Evolutionary conservation across 345 rosid genomes (phyloP).

Genomic region (Pugionium cornutum): DNA sequence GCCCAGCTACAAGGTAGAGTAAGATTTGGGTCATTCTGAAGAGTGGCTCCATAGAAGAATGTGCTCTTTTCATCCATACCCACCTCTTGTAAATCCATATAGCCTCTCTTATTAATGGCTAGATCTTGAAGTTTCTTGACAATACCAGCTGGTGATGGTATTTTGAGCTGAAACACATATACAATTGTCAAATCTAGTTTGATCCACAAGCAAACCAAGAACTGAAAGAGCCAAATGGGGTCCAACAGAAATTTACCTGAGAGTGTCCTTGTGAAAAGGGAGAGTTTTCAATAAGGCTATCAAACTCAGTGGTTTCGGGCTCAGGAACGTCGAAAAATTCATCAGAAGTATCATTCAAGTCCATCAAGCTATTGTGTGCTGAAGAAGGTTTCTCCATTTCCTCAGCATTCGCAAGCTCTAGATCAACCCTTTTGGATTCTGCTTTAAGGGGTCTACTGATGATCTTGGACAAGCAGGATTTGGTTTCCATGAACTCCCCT

Average conservation of each 20-base stretch:
- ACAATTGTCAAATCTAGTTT: slow-evolving; percentile 39
- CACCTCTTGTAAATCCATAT: slow-evolving; percentile 62
- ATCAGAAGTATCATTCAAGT: slow-evolving; percentile 63
- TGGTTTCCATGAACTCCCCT: slow-evolving; percentile 42
- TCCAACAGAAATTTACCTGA: slow-evolving; percentile 32
- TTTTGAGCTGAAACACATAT: slow-evolving; percentile 40
- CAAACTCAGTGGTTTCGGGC: slow-evolving; percentile 52
- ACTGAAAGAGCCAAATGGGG: slow-evolving; percentile 40
- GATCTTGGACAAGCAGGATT: slow-evolving; percentile 37
- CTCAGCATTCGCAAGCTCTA: slow-evolving; percentile 31
- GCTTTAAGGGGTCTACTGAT: slow-evolving; percentile 36
- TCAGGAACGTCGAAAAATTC: slow-evolving; percentile 95
- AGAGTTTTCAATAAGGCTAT: slow-evolving; percentile 46
- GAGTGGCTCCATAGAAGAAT: slow-evolving; percentile 68
- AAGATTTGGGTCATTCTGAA: slow-evolving; percentile 61
- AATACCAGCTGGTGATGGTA: slow-evolving; percentile 62
- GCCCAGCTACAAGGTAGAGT: slow-evolving; percentile 74
- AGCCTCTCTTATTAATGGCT: slow-evolving; percentile 73
- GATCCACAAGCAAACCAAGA: slow-evolving; percentile 17
- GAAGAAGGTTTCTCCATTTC: slow-evolving; percentile 52
- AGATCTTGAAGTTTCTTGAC: slow-evolving; percentile 81
- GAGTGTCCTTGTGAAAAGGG: slow-evolving; percentile 42
- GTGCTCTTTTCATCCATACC: slow-evolving; percentile 38
- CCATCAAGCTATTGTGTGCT: slow-evolving; percentile 50
- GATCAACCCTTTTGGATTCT: slow-evolving; percentile 30